Conservation (phyloP, 306 rosid genomes). For the Castanopsis chinensis region DNA sequence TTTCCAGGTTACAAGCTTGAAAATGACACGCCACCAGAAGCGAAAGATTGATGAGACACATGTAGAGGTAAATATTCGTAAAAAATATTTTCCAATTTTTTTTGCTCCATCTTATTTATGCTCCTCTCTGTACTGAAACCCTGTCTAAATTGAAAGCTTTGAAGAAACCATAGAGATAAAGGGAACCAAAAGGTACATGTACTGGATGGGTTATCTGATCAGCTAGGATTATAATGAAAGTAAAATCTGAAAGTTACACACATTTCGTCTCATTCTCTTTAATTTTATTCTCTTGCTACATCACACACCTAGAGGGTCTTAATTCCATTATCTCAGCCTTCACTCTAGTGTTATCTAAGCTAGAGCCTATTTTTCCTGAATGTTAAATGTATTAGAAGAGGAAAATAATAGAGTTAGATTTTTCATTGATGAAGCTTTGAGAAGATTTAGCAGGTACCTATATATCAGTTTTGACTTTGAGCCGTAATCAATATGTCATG, state of each 20-base stretch:
- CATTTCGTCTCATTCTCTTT: slow-evolving; percentile 12
- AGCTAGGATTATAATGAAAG: neutral
- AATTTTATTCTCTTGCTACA: neutral
- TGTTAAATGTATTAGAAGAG: neutral
- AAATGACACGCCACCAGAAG: slow-evolving; percentile 99
- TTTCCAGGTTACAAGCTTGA: slow-evolving; percentile 86
- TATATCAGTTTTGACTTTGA: too few species aligned
- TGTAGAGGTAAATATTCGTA: slow-evolving; percentile 67
- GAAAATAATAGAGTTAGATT: too few species aligned
- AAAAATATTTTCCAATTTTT: neutral
- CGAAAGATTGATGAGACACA: slow-evolving; percentile 98
- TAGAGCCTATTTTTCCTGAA: neutral
- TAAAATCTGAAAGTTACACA: neutral
- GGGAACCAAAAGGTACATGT: neutral
- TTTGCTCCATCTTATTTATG: neutral
- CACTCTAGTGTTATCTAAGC: slow-evolving; percentile 3
- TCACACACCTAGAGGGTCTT: neutral
- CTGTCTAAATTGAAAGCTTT: neutral
- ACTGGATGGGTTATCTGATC: neutral
- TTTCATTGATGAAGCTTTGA: too few species aligned
- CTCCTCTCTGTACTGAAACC: neutral
- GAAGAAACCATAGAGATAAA: neutral
- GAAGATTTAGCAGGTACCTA: too few species aligned
- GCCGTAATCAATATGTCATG: too few species aligned
- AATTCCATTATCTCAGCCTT: slow-evolving; percentile 6